Evolutionary conservation across 139 green algal species (phyloP).

Genomic region (Chlamydomonas schloesseri): DNA sequence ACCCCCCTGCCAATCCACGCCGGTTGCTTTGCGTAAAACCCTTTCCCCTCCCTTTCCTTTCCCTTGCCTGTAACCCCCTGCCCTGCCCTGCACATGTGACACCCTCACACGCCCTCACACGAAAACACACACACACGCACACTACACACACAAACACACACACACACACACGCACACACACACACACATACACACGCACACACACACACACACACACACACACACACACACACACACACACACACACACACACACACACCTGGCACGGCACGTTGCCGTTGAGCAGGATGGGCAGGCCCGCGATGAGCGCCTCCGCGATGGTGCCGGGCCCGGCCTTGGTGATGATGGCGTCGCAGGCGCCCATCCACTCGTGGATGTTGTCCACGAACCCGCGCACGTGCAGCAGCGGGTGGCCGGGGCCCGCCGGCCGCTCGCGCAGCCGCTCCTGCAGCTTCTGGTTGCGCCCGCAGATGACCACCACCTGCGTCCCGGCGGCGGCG

Average conservation of each 20-base stretch:
- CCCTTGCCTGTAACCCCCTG: too few species aligned
- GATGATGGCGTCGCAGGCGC: slow-evolving; percentile 88
- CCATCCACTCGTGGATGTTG: slow-evolving; percentile 97
- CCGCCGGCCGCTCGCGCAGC: slow-evolving; percentile 58
- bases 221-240: too few species aligned
- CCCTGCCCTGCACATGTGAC: too few species aligned
- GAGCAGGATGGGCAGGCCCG: slow-evolving; percentile 94
- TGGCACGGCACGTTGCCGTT: slow-evolving; percentile 97
- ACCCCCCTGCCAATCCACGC: too few species aligned
- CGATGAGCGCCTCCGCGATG: slow-evolving; percentile 97
- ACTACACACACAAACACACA: too few species aligned
- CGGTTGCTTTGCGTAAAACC: too few species aligned
- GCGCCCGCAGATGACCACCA: slow-evolving; percentile 95
- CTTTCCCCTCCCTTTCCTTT: too few species aligned
- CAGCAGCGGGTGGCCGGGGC: slow-evolving; percentile 26
- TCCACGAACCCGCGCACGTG: slow-evolving; percentile 85
- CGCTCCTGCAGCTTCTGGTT: slow-evolving; percentile 86
- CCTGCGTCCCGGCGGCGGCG: too few species aligned
- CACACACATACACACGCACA: slow-evolving; percentile 13
- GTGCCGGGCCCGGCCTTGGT: slow-evolving; percentile 95
- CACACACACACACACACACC: too few species aligned
- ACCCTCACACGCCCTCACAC: too few species aligned
- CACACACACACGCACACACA: not conserved
- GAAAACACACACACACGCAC: too few species aligned
- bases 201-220: too few species aligned